Conservation (phyloP, 2,329 filamentous ascomycete species). For the Fusarium staphyleae region DNA sequence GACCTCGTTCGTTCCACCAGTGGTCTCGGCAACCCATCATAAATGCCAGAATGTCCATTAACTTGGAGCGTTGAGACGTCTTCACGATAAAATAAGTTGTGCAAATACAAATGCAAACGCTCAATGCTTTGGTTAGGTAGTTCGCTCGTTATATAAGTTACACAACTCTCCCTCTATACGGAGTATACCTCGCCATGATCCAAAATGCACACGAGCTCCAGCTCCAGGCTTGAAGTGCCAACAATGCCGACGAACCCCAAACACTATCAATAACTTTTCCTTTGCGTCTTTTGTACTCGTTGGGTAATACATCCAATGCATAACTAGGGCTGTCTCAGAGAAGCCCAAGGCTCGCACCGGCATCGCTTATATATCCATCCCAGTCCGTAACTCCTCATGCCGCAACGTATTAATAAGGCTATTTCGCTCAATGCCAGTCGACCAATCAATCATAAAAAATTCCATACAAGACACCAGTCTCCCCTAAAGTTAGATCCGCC, state of each 20-base stretch:
- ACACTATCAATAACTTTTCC: conserved; percentile 29
- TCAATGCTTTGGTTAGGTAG: background rate
- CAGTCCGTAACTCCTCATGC: conserved; percentile 26
- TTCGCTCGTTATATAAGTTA: conserved; percentile 10
- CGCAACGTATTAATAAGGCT: conserved; percentile 16
- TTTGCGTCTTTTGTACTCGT: conserved; percentile 1
- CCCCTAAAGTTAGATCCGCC: conserved; percentile 55
- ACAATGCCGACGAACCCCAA: conserved; percentile 14
- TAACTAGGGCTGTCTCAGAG: conserved; percentile 1
- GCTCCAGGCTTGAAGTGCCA: conserved; percentile 4
- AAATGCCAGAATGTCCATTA: too few species aligned
- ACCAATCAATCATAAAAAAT: conserved; percentile 17
- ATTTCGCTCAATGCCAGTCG: conserved; percentile 1
- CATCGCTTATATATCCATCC: conserved; percentile 25
- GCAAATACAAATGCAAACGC: background rate
- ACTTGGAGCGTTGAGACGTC: too few species aligned
- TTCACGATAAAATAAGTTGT: too few species aligned
- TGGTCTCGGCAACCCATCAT: too few species aligned
- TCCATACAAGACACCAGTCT: background rate
- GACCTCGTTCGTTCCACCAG: too few species aligned
- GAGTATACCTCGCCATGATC: conserved; percentile 1
- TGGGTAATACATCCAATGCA: conserved; percentile 2
- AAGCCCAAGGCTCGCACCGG: conserved; percentile 15
- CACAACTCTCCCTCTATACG: conserved; percentile 1
- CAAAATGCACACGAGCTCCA: conserved; percentile 10